Conservation (phyloP, 1,139 yeast genomes). For the Debaryomycetaceae sp. region DNA sequence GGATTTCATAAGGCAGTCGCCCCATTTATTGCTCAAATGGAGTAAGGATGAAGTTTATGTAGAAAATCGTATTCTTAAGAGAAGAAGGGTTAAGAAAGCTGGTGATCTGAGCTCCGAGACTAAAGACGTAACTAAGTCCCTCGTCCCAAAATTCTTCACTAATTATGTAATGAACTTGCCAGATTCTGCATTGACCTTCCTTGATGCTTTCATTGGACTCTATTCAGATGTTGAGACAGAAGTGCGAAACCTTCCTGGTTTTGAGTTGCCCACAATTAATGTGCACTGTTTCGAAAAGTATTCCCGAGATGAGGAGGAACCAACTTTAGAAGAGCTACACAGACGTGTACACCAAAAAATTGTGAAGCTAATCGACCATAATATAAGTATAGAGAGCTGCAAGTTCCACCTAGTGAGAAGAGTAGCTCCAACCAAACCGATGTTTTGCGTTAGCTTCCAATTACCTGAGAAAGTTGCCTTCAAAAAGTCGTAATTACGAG, state of each 20-base stretch:
- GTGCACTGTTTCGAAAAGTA: slow-evolving; percentile 93
- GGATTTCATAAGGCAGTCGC: slow-evolving; percentile 65
- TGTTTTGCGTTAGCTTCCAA: slow-evolving; percentile 83
- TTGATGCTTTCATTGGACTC: slow-evolving; percentile 72
- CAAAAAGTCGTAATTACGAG: slow-evolving; percentile 7
- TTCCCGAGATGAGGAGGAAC: slow-evolving; percentile 67
- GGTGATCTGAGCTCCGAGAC: slow-evolving; percentile 21
- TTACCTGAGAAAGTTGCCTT: slow-evolving; percentile 81
- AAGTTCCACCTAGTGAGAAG: slow-evolving; percentile 80
- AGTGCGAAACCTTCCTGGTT: slow-evolving; percentile 36
- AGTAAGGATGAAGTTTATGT: slow-evolving; percentile 20
- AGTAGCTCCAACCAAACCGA: slow-evolving; percentile 95
- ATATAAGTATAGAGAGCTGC: slow-evolving; percentile 45
- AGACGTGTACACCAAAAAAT: slow-evolving; percentile 60
- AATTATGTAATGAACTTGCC: slow-evolving; percentile 97
- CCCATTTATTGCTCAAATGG: slow-evolving; percentile 46
- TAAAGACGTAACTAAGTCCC: slow-evolving; percentile 23
- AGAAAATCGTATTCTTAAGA: slow-evolving; percentile 26
- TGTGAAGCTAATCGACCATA: slow-evolving; percentile 46
- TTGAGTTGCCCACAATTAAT: slow-evolving; percentile 70
- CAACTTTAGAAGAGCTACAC: slow-evolving; percentile 61
- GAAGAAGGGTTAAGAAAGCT: slow-evolving; percentile 28
- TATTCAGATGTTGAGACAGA: slow-evolving; percentile 42
- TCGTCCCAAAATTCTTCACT: slow-evolving; percentile 57
- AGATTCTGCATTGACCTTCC: slow-evolving; percentile 84